phyloP scores from a whole-genome alignment of 495 filamentous ascomycete genomes.

The Podospora conica region DNA sequence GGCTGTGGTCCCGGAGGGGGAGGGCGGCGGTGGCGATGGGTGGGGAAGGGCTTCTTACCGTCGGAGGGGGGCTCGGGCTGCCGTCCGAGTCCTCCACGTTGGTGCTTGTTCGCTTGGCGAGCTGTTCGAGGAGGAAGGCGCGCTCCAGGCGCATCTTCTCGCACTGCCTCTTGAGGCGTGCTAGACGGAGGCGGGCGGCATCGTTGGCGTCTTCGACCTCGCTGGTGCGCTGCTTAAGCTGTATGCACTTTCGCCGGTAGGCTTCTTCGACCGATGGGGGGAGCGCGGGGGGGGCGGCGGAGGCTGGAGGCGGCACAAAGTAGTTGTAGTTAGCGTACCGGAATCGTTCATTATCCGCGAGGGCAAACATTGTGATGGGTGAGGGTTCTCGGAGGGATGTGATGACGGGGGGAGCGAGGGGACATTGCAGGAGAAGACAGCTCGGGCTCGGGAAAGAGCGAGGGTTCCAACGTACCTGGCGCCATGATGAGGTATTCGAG shows the following conservation, averaged over 20 bases:
- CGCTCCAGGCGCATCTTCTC: constrained; percentile 88
- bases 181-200: constrained; percentile 65
- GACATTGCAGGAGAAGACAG: not conserved
- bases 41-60: constrained; percentile 50
- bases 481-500: constrained; percentile 15
- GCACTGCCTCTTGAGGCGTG: constrained; percentile 73
- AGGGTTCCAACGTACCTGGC: constrained; percentile 19
- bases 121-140: constrained; percentile 81
- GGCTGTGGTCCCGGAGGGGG: constrained; percentile 5
- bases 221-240: constrained; percentile 80
- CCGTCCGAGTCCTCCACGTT: constrained; percentile 69
- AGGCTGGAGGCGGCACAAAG: constrained; percentile 28
- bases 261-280: constrained; percentile 93
- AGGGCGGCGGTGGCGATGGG: constrained; percentile 5
- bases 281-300: constrained; percentile 53
- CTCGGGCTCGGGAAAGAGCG: not conserved
- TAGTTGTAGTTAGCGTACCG: constrained; percentile 7
- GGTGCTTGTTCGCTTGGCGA: constrained; percentile 77
- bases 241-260: constrained; percentile 95
- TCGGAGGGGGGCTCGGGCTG: constrained; percentile 65
- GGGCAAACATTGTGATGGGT: not conserved
- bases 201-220: constrained; percentile 91
- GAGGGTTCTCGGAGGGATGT: not conserved
- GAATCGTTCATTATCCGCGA: not conserved
- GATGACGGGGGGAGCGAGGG: not conserved